Evolutionary conservation across 2,329 filamentous ascomycete species (phyloP).

Genomic region (Fusarium beomiforme): DNA sequence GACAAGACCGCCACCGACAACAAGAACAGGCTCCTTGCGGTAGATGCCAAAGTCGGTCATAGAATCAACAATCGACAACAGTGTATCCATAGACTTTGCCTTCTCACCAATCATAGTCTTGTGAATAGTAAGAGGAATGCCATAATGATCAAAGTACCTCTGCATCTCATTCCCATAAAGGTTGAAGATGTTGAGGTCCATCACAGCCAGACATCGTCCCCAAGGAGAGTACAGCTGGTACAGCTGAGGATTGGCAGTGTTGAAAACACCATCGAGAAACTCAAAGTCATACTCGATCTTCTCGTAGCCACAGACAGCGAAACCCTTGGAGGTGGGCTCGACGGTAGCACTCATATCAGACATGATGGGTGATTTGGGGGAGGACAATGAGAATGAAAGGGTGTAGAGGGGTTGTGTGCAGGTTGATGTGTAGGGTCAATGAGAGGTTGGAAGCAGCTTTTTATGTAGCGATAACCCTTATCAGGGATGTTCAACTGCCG

Average conservation of each 20-base stretch:
- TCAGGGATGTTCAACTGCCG: slow-evolving; percentile 19
- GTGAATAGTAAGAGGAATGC: slow-evolving; percentile 71
- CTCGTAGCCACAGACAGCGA: slow-evolving; percentile 78
- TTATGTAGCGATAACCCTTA: slow-evolving; percentile 10
- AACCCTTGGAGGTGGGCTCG: slow-evolving; percentile 69
- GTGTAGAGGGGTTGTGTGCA: slow-evolving; percentile 20
- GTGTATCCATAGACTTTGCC: slow-evolving; percentile 76
- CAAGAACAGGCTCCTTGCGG: slow-evolving; percentile 73
- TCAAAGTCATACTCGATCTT: slow-evolving; percentile 82
- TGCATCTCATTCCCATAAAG: slow-evolving; percentile 74
- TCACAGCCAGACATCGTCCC: slow-evolving; percentile 73
- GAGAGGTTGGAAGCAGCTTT: slow-evolving; percentile 17
- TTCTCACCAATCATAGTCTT: slow-evolving; percentile 81
- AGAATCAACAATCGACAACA: slow-evolving; percentile 75
- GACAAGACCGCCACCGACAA: slow-evolving; percentile 75
- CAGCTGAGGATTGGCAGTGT: slow-evolving; percentile 67
- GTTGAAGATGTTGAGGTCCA: slow-evolving; percentile 76
- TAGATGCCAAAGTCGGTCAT: slow-evolving; percentile 80
- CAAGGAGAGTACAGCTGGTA: slow-evolving; percentile 72
- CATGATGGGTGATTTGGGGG: slow-evolving; percentile 56
- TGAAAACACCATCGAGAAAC: slow-evolving; percentile 76
- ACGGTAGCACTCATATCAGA: slow-evolving; percentile 76
- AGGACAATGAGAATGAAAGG: neutral
- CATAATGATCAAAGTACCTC: slow-evolving; percentile 73
- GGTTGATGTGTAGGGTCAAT: neutral